A percentile compares a stretch with the other conserved stretches of the same genome.
phyloP scores from a whole-genome alignment of 2,329 filamentous ascomycete genomes.

The Aspergillus versicolor region DNA sequence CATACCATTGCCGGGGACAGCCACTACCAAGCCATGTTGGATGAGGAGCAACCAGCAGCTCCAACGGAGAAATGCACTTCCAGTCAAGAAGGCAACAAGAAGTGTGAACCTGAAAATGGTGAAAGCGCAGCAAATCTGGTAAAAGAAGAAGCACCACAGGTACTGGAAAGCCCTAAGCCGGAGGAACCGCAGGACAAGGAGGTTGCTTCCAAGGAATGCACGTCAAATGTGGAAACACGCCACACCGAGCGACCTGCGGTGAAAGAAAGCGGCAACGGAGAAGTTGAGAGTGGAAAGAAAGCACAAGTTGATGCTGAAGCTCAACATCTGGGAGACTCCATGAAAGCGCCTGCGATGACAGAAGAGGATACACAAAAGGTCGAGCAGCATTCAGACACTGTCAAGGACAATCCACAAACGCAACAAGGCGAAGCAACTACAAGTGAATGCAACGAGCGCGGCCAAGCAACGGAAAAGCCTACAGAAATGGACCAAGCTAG shows the following conservation, averaged over 20 bases:
- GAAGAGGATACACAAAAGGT: not conserved
- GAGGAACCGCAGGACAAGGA: not conserved
- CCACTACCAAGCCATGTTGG: conserved; percentile 4
- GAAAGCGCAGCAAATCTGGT: not conserved
- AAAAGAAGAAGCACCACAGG: not conserved
- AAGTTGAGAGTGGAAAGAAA: not conserved
- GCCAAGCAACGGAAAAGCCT: not conserved
- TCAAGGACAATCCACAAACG: not conserved
- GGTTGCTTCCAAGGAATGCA: not conserved
- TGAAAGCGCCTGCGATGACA: not conserved
- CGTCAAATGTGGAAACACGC: not conserved
- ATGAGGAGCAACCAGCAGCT: not conserved
- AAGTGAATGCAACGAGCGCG: not conserved
- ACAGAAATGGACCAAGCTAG: not conserved
- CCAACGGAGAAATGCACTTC: not conserved
- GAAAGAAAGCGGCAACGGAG: not conserved
- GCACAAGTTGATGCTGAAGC: not conserved
- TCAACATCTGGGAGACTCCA: not conserved
- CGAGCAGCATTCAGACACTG: not conserved
- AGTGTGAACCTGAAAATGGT: not conserved
- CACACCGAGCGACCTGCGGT: not conserved
- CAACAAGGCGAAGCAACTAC: not conserved
- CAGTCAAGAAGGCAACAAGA: not conserved
- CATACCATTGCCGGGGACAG: conserved; percentile 13
- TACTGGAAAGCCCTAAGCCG: not conserved